Base-by-base conservation (phyloP, 441 rosid species). In the Macaranga tanarius region DNA sequence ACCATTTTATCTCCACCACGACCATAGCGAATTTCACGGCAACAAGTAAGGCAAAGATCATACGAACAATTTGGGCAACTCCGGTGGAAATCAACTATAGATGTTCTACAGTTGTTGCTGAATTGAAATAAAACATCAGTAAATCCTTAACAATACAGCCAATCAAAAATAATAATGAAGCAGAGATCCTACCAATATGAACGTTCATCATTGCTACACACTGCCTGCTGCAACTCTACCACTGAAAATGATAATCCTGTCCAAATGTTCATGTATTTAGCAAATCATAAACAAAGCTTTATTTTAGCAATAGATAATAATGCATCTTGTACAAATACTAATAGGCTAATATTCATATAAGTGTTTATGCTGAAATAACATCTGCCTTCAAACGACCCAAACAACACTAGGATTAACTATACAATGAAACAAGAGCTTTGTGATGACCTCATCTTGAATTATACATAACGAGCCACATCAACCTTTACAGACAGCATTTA, bases 21-120 rank as follows among this genome's bases (percentile, higher is more conserved):
- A 60, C 96, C 98, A 45, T 83, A 66, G 34, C 95, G 91, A 65
- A 95, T 81, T 81, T 95, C 99, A 19, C 71, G 73, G 84, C 97
- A 90, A 77, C 99, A 95, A 34, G 42, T 68, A 73, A 93, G 88
- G 78, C 99, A 95, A 28, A 95, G 86, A 76, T 93, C 97, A 70
- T 75, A 82, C 1, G 56, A 60, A 81, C 99, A 95, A 20, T 71
- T 79, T 47, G 77, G 72, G 77, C 99, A 95, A 76, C 84, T 88
- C 75, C 97, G 84, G 79, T 91, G 96, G 59, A 80, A 83, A 79
- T 95, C 98, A 76, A 84, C 79, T 56, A 93, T 92, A 16, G 93
- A 85, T 31, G 97, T 87, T 77, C 79, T 80, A 82, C 98, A 92
- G 68, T 76, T 84, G 83, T 92, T 81, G 25, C 95, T 94, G 89